Evolutionary conservation across 306 rosid species (phyloP), one percentile per base, ranked within the genome.

Genomic region (Abrus pulchellus): DNA sequence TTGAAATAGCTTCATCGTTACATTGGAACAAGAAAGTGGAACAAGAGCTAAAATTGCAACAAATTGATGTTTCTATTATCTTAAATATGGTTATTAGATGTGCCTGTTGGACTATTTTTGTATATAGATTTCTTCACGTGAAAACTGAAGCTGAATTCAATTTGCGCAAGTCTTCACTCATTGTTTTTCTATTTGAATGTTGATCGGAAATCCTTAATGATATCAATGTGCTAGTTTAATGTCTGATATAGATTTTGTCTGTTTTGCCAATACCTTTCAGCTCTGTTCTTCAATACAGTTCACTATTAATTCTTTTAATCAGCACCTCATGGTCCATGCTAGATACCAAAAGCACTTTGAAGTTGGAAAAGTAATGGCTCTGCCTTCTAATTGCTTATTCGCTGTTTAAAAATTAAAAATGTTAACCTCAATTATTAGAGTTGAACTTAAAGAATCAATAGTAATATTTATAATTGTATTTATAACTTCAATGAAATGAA

Each of bases 101-200:
- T 79, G 63, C 14, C 52, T 72, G 11, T 44, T 69, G 63, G 70
- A 50, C 14, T 82, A 27, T 40, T 79, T 12, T 34, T 85, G 88
- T 83, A 83, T 45, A 81, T 78, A 70, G 59, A 54, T 48, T 74
- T 28, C 72, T 80, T 59, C 38, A 5, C 9, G 43, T 69, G 44
- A 52, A 69, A 70, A 55, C 76, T 80, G 68, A 72, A 74, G 67
- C 61, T 66, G 75, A 61, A 53, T 63, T 83, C 76, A 32, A 65
- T 48, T 47, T 83, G 72, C 50, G 8, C 68, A 11, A 30, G 70
- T 75, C 77, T 82, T 34, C 45, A n/a, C 71, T 77, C 29, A 40
- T 20, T 68, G 83, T 68, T 41, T 55, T 43, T 83, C 44, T 34
- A 68, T 81, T 81, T 70, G 74, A 67, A 52, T 83, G 55, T 71